phyloP scores from a whole-genome alignment of 2,329 filamentous ascomycete species.

The Plectosphaerella plurivora region DNA sequence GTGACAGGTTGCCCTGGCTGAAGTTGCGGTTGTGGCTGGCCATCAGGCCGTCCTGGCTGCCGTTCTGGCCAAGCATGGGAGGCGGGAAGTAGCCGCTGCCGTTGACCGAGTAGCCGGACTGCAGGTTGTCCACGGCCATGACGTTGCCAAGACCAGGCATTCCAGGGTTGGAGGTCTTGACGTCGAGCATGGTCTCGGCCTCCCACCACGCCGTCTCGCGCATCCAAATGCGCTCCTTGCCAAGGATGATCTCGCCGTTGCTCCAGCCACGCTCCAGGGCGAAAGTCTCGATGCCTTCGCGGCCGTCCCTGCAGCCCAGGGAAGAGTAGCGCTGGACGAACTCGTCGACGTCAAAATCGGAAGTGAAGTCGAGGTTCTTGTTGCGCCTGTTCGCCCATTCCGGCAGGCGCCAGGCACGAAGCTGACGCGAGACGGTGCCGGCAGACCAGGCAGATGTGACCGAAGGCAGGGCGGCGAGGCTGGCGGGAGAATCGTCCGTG shows the following conservation, averaged over 20 bases:
- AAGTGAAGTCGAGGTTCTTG: slow-evolving; percentile 88
- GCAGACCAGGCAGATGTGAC: slow-evolving; percentile 89
- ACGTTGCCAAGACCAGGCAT: slow-evolving; percentile 23
- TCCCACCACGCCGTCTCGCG: slow-evolving; percentile 96
- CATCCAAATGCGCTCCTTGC: slow-evolving; percentile 92
- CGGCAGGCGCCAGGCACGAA: slow-evolving; percentile 87
- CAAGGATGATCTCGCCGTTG: slow-evolving; percentile 91
- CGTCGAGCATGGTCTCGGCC: slow-evolving; percentile 90
- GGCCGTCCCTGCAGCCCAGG: slow-evolving; percentile 84
- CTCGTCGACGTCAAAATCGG: slow-evolving; percentile 92
- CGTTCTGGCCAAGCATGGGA: slow-evolving; percentile 56
- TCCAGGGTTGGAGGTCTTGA: slow-evolving; percentile 60
- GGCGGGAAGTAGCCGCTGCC: slow-evolving; percentile 67
- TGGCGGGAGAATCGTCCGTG: slow-evolving; percentile 77
- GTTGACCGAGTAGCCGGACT: slow-evolving; percentile 66
- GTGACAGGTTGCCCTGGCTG: slow-evolving; percentile 52
- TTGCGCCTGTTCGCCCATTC: slow-evolving; percentile 96
- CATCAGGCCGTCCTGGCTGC: slow-evolving; percentile 69
- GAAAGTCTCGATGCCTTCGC: slow-evolving; percentile 92
- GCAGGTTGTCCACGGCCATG: slow-evolving; percentile 52
- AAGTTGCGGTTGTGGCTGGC: slow-evolving; percentile 47
- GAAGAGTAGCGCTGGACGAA: slow-evolving; percentile 78
- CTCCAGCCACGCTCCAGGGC: slow-evolving; percentile 94
- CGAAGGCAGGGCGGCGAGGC: slow-evolving; percentile 65
- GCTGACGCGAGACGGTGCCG: slow-evolving; percentile 83